phyloP scores from a whole-genome alignment of 1,139 yeast genomes.

The Candida smagusa region DNA sequence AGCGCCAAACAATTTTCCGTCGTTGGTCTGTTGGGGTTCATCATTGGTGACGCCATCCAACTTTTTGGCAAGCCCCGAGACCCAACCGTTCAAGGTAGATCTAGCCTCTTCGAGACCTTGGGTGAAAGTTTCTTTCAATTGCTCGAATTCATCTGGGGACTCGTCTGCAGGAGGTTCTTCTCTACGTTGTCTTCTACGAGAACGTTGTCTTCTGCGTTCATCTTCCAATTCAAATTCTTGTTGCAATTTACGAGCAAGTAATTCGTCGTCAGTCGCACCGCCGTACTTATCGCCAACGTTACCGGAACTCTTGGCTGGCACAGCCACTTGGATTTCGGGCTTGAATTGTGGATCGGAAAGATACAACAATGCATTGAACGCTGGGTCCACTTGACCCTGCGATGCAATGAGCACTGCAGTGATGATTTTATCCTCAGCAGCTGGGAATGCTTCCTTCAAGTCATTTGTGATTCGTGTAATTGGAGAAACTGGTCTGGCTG shows the following conservation, averaged over 20 bases:
- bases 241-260: constrained; percentile 77
- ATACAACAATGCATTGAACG: constrained; percentile 82
- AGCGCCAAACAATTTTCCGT: constrained; percentile 44
- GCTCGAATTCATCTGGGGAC: constrained; percentile 63
- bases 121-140: constrained; percentile 64
- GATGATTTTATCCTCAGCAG: constrained; percentile 62
- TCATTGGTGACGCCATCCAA: constrained; percentile 24
- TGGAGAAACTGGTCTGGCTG: constrained; percentile 67
- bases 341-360: constrained; percentile 73
- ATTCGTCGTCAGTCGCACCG: constrained; percentile 68
- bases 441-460: constrained; percentile 80
- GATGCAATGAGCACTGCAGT: constrained; percentile 85
- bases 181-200: constrained; percentile 11
- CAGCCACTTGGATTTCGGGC: constrained; percentile 53
- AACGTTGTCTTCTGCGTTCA: constrained; percentile 19
- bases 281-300: constrained; percentile 5
- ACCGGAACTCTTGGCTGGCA: constrained; percentile 9
- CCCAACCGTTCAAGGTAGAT: constrained; percentile 77
- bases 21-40: constrained; percentile 9
- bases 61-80: constrained; percentile 65
- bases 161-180: constrained; percentile 44
- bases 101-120: constrained; percentile 86
- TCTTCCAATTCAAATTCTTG: constrained; percentile 59
- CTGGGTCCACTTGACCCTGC: constrained; percentile 74
- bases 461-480: constrained; percentile 49